Percentiles rank a stretch among this genome's conserved stretches.
Evolutionary conservation across 2,329 filamentous ascomycete species (phyloP).

Genomic region (Aureobasidium melanogenum): DNA sequence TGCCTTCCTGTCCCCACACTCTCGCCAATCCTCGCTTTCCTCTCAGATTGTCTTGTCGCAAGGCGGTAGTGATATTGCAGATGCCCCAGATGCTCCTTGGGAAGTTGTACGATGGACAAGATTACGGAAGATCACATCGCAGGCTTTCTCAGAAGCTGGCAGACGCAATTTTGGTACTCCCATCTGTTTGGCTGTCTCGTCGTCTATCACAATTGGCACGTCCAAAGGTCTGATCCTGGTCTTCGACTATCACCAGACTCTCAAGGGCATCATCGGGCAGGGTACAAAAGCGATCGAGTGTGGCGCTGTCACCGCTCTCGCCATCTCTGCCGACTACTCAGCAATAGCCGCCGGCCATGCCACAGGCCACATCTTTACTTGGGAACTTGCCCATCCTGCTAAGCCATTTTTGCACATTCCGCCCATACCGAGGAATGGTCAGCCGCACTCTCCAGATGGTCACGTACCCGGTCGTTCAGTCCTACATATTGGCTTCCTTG

Average conservation of each 20-base stretch:
- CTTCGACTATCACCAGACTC: constrained; percentile 93
- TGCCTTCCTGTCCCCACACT: constrained; percentile 63
- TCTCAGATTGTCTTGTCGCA: constrained; percentile 56
- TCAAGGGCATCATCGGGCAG: constrained; percentile 88
- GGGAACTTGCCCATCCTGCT: constrained; percentile 78
- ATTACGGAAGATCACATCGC: constrained; percentile 76
- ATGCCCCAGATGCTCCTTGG: constrained; percentile 70
- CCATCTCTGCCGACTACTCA: constrained; percentile 87
- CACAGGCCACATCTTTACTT: constrained; percentile 88
- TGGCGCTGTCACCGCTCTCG: constrained; percentile 75
- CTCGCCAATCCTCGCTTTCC: constrained; percentile 68
- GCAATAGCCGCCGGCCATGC: constrained; percentile 86
- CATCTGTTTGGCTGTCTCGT: constrained; percentile 81
- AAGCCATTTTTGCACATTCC: constrained; percentile 83
- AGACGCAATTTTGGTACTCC: constrained; percentile 87
- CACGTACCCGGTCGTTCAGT: constrained; percentile 71
- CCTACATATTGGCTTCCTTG: constrained; percentile 88
- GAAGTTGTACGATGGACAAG: constrained; percentile 96
- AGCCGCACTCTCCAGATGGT: constrained; percentile 65
- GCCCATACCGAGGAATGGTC: constrained; percentile 58
- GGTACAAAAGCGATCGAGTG: constrained; percentile 92
- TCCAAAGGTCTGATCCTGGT: constrained; percentile 89
- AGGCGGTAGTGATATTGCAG: constrained; percentile 39
- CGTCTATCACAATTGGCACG: constrained; percentile 82
- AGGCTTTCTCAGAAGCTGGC: constrained; percentile 86